Evolutionary conservation across 2,329 filamentous ascomycete genomes (phyloP), one percentile per base, ranked within the genome.

Genomic region (Colletotrichum musicola): DNA sequence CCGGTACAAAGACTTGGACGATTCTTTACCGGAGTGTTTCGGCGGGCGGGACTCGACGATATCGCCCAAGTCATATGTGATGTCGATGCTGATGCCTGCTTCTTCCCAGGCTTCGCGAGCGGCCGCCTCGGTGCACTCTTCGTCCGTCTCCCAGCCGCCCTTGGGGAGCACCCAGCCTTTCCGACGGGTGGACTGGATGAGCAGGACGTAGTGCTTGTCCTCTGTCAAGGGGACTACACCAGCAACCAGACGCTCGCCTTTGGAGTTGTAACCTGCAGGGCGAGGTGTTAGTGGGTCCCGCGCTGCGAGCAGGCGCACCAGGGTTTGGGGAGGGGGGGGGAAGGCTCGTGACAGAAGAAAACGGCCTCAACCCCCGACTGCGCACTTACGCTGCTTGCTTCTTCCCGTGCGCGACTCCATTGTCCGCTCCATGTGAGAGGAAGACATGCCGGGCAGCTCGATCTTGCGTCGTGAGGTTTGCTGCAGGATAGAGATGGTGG

Each of bases 101-200:
- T 98, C 96, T 83, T 98, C 96, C 96, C 96, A 98, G 70, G 96
- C 96, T 81, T 99, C 96, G 73, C 96, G 85, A 85, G 92, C 81
- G 64, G 96, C 96, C 65, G 96, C 70, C 78, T 95, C 89, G 71
- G 92, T 89, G 71, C 93, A 96, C 71, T 91, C 89, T 82, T 99
- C 96, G 81, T 99, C 96, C 40, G 90, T 92, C 81, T 99, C 96
- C 95, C 96, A 99, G 69, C 96, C 96, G 77, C 96, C 96, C 80
- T 99, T 99, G 69, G 96, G 96, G 68, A 99, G 86, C 50, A 99
- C 96, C 96, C 96, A 99, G 75, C 93, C 93, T 79, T 93, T 93
- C 75, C 94, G 91, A 72, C 93, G 89, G 60, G 93, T 95, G 62
- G 94, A 97, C 83, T 98, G 94, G 75, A 98, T 97, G 74, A 99